phyloP scores from a whole-genome alignment of 768 basidiomycete species.

The Tricholoma sp. region DNA sequence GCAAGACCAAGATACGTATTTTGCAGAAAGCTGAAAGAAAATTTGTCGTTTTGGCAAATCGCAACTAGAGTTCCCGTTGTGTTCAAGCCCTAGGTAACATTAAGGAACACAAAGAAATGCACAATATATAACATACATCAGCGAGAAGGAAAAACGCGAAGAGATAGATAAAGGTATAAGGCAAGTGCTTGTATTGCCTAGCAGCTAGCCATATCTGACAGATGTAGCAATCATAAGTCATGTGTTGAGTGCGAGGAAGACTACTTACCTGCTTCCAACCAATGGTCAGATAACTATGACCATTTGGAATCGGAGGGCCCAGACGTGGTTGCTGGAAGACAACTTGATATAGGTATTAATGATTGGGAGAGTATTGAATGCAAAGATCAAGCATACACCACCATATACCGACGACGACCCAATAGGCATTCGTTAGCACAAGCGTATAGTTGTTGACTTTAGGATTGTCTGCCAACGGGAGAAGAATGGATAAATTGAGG shows the following conservation, averaged over 20 bases:
- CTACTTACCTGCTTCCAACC: slow-evolving; percentile 78
- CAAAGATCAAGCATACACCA: slow-evolving; percentile 58
- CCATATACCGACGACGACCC: slow-evolving; percentile 80
- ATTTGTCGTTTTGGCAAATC: slow-evolving; percentile 80
- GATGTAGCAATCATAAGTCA: neutral
- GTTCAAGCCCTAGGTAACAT: slow-evolving; percentile 57
- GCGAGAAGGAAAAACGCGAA: slow-evolving; percentile 75
- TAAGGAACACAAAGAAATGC: neutral
- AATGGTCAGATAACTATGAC: slow-evolving; percentile 71
- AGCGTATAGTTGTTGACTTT: slow-evolving; percentile 73
- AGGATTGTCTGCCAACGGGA: slow-evolving; percentile 55
- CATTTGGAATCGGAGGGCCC: slow-evolving; percentile 73
- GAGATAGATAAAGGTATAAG: slow-evolving; percentile 79
- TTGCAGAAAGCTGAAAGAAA: slow-evolving; percentile 75
- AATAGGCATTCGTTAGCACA: slow-evolving; percentile 64
- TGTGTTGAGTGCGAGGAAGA: neutral
- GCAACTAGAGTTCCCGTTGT: slow-evolving; percentile 72
- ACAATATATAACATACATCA: slow-evolving; percentile 42
- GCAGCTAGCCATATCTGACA: slow-evolving; percentile 68
- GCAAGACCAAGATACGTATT: slow-evolving; percentile 75
- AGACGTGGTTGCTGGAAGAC: slow-evolving; percentile 83
- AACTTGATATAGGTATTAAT: slow-evolving; percentile 35
- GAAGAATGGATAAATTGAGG: slow-evolving; percentile 65
- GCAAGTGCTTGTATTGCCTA: slow-evolving; percentile 72
- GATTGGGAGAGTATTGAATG: neutral